Conservation (phyloP, 192 early-diverging fungal species). For the Anaeromyces robustus region DNA sequence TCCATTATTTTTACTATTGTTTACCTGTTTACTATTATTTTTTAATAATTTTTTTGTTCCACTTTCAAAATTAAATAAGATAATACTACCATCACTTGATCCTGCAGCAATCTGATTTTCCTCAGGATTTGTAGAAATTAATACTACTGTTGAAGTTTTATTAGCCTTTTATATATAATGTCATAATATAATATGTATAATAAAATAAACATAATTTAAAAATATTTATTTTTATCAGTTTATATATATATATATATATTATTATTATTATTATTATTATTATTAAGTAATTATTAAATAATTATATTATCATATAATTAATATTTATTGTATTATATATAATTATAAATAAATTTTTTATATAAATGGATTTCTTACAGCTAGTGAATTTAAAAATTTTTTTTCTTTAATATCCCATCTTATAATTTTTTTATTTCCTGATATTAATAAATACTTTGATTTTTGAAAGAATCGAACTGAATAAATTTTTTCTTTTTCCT, state of each 20-base stretch:
- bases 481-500: not conserved
- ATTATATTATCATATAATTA: no score
- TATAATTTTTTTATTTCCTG: not conserved
- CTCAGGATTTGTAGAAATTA: not conserved
- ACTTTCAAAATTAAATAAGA: not conserved
- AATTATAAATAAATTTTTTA: no score
- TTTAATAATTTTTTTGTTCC: not conserved
- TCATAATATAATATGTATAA: no score
- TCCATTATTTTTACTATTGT: no score
- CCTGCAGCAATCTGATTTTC: not conserved
- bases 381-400: not conserved
- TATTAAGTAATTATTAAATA: no score
- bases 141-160: not conserved
- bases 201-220: no score
- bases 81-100: not conserved
- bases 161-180: not conserved
- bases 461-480: not conserved
- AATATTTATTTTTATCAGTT: no score
- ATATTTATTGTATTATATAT: no score
- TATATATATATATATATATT: no score
- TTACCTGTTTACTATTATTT: not conserved
- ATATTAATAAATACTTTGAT: not conserved
- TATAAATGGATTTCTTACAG: not conserved
- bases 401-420: not conserved
- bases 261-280: no score